phyloP scores from a whole-genome alignment of 345 rosid genomes.

The Alliaria petiolata region DNA sequence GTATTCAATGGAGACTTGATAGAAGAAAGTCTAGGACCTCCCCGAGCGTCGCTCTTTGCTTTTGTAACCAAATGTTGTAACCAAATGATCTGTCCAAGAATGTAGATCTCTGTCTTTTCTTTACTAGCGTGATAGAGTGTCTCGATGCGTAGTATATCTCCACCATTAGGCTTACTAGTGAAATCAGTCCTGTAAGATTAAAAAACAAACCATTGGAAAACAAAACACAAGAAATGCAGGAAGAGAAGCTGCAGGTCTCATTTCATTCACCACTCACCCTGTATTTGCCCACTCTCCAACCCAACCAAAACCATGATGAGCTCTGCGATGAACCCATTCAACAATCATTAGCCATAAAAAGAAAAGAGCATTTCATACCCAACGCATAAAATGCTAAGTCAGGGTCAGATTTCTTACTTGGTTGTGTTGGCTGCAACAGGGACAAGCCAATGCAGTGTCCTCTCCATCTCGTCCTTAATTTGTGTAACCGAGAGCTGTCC shows the following conservation, averaged over 20 bases:
- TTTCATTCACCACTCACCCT: constrained; percentile 51
- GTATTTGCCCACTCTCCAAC: constrained; percentile 98
- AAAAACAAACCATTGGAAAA: neutral
- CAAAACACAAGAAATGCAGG: neutral
- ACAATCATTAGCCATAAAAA: constrained; percentile 7
- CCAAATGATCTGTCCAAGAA: constrained; percentile 79
- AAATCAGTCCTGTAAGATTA: constrained; percentile 51
- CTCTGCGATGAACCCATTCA: constrained; percentile 43
- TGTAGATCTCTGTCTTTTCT: constrained; percentile 70
- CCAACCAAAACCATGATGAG: constrained; percentile 81
- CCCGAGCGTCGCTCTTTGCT: constrained; percentile 33
- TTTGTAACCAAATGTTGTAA: constrained; percentile 68
- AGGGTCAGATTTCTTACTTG: constrained; percentile 45
- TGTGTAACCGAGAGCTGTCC: constrained; percentile 68
- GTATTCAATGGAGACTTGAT: constrained; percentile 20
- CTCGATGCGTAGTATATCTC: constrained; percentile 65
- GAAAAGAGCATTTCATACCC: neutral
- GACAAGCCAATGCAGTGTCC: constrained; percentile 95
- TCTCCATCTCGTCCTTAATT: constrained; percentile 94
- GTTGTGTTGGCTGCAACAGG: constrained; percentile 88
- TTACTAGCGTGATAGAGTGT: constrained; percentile 86
- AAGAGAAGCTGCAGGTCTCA: neutral
- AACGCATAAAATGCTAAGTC: neutral
- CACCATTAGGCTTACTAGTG: constrained; percentile 45
- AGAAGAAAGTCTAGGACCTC: constrained; percentile 18